phyloP scores from a whole-genome alignment of 129 eudicot genomes.

The Arctium lappa region DNA sequence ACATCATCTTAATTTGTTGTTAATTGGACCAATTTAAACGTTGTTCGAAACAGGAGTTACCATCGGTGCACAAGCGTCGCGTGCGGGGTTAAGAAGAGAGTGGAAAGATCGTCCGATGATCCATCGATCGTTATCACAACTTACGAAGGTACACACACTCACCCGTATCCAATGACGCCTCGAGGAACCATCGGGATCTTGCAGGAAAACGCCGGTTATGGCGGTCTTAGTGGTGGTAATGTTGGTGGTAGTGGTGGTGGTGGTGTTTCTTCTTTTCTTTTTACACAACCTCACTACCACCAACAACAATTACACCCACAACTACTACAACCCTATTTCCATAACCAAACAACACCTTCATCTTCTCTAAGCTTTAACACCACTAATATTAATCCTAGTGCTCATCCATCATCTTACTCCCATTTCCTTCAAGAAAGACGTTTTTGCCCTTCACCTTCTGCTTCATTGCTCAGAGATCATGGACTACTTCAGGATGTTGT shows the following conservation, averaged over 20 bases:
- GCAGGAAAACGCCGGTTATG: constrained; percentile 35
- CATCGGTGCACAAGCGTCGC: constrained; percentile 89
- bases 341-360: constrained; percentile 40
- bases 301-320: constrained; percentile 25
- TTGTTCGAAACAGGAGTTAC: constrained; percentile 63
- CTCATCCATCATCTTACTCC: constrained; percentile 21
- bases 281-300: constrained; percentile 40
- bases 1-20: not conserved
- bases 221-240: constrained; percentile 32
- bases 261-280: constrained; percentile 33
- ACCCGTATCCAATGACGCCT: constrained; percentile 75
- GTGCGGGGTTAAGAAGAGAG: constrained; percentile 94
- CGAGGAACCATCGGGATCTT: constrained; percentile 59
- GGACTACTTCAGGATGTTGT: constrained; percentile 90
- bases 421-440: constrained; percentile 35
- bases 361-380: constrained; percentile 32
- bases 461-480: constrained; percentile 51
- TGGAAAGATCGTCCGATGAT: constrained; percentile 82
- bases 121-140: constrained; percentile 85
- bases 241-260: constrained; percentile 9
- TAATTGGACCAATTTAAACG: not conserved
- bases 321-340: constrained; percentile 35
- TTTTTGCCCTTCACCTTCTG: constrained; percentile 36
- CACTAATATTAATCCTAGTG: constrained; percentile 21
- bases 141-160: constrained; percentile 88